These are phyloP conservation scores for Ustilago hordei DNA, from an alignment of 1,284 basidiomycete genomes.

Conservation along the genomic window DNA sequence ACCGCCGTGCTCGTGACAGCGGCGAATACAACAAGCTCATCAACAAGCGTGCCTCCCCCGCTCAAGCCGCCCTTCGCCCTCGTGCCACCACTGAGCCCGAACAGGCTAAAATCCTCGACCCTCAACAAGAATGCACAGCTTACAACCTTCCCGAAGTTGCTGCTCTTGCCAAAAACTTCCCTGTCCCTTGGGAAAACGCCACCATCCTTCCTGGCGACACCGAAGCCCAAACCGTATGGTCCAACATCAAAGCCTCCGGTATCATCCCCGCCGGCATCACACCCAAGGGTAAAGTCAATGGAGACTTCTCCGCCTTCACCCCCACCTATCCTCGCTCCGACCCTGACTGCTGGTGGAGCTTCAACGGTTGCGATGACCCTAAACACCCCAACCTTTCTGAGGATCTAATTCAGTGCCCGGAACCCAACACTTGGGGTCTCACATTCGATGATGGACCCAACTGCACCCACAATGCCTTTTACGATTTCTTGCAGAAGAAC, in stretches of 20 bases:
- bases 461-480: constrained; percentile 73
- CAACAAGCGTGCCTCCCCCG: constrained; percentile 37
- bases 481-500: constrained; percentile 72
- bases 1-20: constrained; percentile 42
- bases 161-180: constrained; percentile 52
- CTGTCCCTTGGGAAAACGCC: constrained; percentile 69
- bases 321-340: constrained; percentile 51
- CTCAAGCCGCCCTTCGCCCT: constrained; percentile 20
- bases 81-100: constrained; percentile 53
- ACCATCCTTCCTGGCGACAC: constrained; percentile 69
- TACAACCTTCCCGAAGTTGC: constrained; percentile 57
- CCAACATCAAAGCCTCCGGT: constrained; percentile 62
- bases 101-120: constrained; percentile 41
- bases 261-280: constrained; percentile 67
- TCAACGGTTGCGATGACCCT: constrained; percentile 62
- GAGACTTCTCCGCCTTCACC: constrained; percentile 39
- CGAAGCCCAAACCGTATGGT: constrained; percentile 66
- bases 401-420: constrained; percentile 71
- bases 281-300: constrained; percentile 67
- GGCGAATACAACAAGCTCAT: constrained; percentile 52
- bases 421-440: constrained; percentile 73
- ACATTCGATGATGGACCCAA: constrained; percentile 73
- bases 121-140: constrained; percentile 52
- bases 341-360: constrained; percentile 68
- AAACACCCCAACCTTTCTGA: constrained; percentile 60